Conservation (phyloP, 2,329 filamentous ascomycete genomes). For the Arthrobotrys conoides region DNA sequence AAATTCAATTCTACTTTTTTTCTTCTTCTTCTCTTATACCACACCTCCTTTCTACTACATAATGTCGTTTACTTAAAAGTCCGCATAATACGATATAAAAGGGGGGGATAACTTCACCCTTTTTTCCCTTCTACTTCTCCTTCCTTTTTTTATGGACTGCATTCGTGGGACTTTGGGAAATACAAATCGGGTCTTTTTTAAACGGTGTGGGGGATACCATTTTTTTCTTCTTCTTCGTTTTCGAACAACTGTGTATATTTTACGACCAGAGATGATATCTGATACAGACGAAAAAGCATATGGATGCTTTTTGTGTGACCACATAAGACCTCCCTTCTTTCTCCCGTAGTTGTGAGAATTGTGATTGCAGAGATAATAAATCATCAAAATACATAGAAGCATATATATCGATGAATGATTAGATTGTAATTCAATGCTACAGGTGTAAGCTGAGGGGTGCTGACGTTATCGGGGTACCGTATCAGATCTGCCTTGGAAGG, state of each 20-base stretch:
- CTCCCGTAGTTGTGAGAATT: too few species aligned
- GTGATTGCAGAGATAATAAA: too few species aligned
- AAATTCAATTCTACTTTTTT: not conserved
- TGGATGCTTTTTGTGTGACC: too few species aligned
- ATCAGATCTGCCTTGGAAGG: too few species aligned
- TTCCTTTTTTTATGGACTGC: slow-evolving; percentile 19
- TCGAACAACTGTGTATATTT: slow-evolving; percentile 48
- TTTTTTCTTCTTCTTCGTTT: slow-evolving; percentile 9
- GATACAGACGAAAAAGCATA: not conserved
- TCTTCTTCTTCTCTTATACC: not conserved
- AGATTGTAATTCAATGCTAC: too few species aligned
- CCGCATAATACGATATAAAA: slow-evolving; percentile 49
- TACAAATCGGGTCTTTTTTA: slow-evolving; percentile 6
- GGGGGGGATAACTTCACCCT: not conserved
- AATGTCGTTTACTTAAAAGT: slow-evolving; percentile 24
- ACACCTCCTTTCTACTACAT: slow-evolving; percentile 5
- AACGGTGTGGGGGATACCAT: not conserved
- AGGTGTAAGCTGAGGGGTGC: too few species aligned
- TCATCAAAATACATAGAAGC: too few species aligned
- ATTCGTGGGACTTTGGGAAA: slow-evolving; percentile 18
- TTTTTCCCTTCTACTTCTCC: not conserved
- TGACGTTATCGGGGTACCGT: too few species aligned
- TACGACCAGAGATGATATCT: slow-evolving; percentile 37
- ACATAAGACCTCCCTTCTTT: too few species aligned
- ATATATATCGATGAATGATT: too few species aligned